Evolutionary conservation across 2,329 filamentous ascomycete species (phyloP), one percentile per base, ranked within the genome.

Genomic region (Pyrenochaeta sp.): DNA sequence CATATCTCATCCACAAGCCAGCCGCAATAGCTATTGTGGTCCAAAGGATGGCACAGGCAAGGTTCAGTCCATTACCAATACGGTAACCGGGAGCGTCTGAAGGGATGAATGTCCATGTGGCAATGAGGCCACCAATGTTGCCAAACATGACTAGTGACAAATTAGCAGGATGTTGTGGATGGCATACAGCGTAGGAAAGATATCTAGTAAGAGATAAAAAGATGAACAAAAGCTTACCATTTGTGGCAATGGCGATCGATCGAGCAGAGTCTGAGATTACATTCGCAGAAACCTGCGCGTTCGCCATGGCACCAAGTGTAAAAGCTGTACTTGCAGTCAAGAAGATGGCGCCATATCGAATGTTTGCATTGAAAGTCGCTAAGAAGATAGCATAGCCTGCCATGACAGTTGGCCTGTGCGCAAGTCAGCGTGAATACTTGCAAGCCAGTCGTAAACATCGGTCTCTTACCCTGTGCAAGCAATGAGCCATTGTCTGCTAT

Each of bases 301-400:
- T 89, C 51, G 82, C 82, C 15, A 90, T 79, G 0, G 87, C 80
- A 0, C 87, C 87, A 31, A 84, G 80, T 1, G 82, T 73, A 63
- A 88, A 90, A 3, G 84, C 82, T 0, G 85, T 85, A n/a, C 79
- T 78, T 2, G 86, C 83, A 45, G 88, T 85, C 44, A 90, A 72
- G 72, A 90, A 91, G 0, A 86, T 87, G 0, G 87, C 88, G 0
- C 81, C 87, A 66, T 91, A 91, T 11, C 87, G 83, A 4, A 85
- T 29, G 17, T 76, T 75, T 0, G 78, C 2, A 31, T 56, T 54
- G 6, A 72, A 70, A 1, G 79, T 83, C 2, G 82, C 85, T 0
- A 90, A 77, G 73, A 90, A 90, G 78, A 90, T 87, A 64, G 83
- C 81, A 71, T 89, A 90, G 0, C 87, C 88, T 5, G 82, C 67